Evolutionary conservation across 2,329 filamentous ascomycete genomes (phyloP).

Genomic region (Penicillium digitatum): DNA sequence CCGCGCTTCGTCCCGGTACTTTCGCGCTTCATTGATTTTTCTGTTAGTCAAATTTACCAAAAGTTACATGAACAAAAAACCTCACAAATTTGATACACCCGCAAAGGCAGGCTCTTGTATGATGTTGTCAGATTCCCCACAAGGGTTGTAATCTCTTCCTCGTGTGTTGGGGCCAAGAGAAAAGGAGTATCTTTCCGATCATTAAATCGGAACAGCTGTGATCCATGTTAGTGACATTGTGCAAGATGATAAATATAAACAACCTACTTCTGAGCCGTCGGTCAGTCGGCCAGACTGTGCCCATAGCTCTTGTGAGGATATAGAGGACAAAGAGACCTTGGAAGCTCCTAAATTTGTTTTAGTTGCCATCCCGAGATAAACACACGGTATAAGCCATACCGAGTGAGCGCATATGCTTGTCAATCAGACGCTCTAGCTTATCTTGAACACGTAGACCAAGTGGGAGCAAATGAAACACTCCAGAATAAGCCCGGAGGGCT

Average conservation of each 20-base stretch:
- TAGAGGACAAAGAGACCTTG: constrained; percentile 21
- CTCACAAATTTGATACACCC: constrained; percentile 84
- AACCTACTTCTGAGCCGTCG: constrained; percentile 65
- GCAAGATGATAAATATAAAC: neutral
- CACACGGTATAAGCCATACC: constrained; percentile 45
- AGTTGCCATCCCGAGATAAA: neutral
- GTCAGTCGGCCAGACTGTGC: constrained; percentile 74
- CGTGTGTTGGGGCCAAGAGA: constrained; percentile 86
- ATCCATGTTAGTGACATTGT: constrained; percentile 18
- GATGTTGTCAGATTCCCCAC: constrained; percentile 71
- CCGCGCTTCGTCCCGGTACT: constrained; percentile 88
- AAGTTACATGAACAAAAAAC: too few relatives aligned
- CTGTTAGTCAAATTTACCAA: neutral
- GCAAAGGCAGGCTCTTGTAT: constrained; percentile 78
- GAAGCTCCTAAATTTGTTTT: constrained; percentile 16
- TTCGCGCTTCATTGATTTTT: constrained; percentile 58
- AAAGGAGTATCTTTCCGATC: constrained; percentile 74
- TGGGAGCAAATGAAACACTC: constrained; percentile 88
- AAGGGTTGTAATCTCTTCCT: constrained; percentile 88
- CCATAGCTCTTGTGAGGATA: constrained; percentile 79
- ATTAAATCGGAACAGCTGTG: constrained; percentile 69
- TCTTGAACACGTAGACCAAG: constrained; percentile 81
- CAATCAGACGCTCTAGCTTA: constrained; percentile 80
- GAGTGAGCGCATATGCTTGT: constrained; percentile 78
- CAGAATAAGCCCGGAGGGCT: constrained; percentile 65